Base-by-base conservation (phyloP, 169 alveolate genomes). In the Plasmodium malariae region DNA sequence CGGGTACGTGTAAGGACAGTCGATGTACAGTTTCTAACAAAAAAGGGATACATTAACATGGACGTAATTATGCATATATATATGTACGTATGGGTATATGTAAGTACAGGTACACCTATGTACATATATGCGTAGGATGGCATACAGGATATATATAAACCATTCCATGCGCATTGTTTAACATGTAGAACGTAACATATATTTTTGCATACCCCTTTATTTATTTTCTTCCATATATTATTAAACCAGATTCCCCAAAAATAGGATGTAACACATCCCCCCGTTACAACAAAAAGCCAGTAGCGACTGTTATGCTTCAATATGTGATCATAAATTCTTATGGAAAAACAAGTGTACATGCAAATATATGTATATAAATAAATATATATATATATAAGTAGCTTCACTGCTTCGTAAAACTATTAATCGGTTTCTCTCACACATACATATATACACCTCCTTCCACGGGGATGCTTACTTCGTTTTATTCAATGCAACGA, bases 191-290 rank as follows among this genome's bases (percentile, higher is more conserved):
- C 12, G 1, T 55, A 57, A 57, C 19, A 57, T 57, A n/a, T 57
- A n/a, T 57, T 72, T 17, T 1, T 73, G 1, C 62, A 28, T 83
- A 83, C 91, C 72, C 91, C 91, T 45, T 83, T 83, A 30, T 83
- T 83, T 67, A 83, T 69, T 32, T 32, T 54, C 72, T 83, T 83
- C 91, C 91, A 83, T 28, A 43, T 28, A 14, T 83, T 83, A 36
- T 83, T 83, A 34, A 83, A 83, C 91, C 91, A 83, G 1, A 83
- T 45, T 0, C 91, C 74, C 91, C 91, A 83, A 83, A 83, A 83
- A 55, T 83, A 83, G 34, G 91, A 83, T 17, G 91, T 83, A 14
- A 83, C 60, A 59, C 86, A 68, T n/a, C 91, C 91, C 2, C 86
- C 73, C 21, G 85, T 55, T 6, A 83, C 80, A 34, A 69, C 91